Evolutionary conservation across 78 protist species (phyloP), one percentile per base, ranked within the genome.

Genomic region (Diacronema lutheri): DNA sequence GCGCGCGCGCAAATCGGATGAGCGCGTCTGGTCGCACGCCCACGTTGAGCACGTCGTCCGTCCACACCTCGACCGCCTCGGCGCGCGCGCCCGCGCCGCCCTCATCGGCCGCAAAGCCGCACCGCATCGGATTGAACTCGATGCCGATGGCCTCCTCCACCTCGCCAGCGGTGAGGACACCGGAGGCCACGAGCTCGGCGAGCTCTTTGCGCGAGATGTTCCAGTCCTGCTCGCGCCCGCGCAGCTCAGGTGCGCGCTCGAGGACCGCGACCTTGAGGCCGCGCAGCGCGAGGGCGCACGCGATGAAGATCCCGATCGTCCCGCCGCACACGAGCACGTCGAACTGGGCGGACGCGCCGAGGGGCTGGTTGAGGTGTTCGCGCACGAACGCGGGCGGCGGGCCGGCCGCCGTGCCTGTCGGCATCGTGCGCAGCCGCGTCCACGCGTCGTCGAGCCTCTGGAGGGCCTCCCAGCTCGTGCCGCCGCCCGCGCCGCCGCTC

Each of bases 161-260:
- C 57, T 71, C 79, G 16, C 29, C 79, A 10, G 0, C 16, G 25
- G 58, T 11, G 79, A 71, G 79, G 25, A 71, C 58, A 58, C 79
- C 79, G 23, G 35, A 21, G 19, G 4, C 25, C 23, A 71, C 79
- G 57, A 71, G 79, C 56, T 71, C 79, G n/a, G 9, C 1, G 35
- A 71, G n/a, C 79, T 71, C 79, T 58, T 71, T 71, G 19, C 57
- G 57, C n/a, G 79, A 71, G 31, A 56, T 56, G 56, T 71, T 71
- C 79, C 79, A 71, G 35, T 71, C 79, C 79, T 71, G 79, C 79
- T 38, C 79, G 35, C 79, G 79, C 38, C 79, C 79, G 38, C 79
- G 79, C 31, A 71, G 58, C 33, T 71, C 38, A 0, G 50, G 58
- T 1, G 58, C 79, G 50, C 50, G 50, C 79, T 71, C 79, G 11